Evolutionary conservation across 495 filamentous ascomycete genomes (phyloP), one percentile per base, ranked within the genome.

Genomic region (Paragyromitra xinjiangensis): DNA sequence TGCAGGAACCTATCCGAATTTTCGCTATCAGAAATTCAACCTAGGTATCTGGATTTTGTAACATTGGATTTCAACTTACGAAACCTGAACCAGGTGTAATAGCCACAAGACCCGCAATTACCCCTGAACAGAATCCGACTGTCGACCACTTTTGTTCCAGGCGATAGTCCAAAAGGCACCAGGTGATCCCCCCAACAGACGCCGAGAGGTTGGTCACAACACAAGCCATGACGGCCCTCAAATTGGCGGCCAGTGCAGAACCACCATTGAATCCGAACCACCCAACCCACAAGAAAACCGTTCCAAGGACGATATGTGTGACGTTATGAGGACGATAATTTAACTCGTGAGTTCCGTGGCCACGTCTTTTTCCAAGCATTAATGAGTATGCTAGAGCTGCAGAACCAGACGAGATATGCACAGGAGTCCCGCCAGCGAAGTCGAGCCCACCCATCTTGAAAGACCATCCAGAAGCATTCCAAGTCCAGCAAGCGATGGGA

Each of bases 221-320:
- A 55, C 87, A 88, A 56, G 91, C 91, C 90, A 93, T 92, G 81
- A 92, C 89, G 69, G 95, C 90, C 79, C 95, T 91, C 84, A 97
- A 84, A 85, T 97, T 98, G 74, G 94, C 94, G 53, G 90, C 88
- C 50, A 97, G 87, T n/a, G 95, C 95, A 26, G 91, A 93, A 72
- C 95, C 95, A 66, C 92, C 95, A 82, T 99, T 99, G 89, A 99
- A 99, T 64, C 95, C 95, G 83, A 98, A 98, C 95, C 95, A 99
- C 37, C 95, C 95, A 61, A 98, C 94, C 95, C 95, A 99, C 56
- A 99, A 91, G 87, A 99, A 98, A 64, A 98, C 94, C 12, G 95
- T 99, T 3, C 95, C 95, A 58, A 99, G 90, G 44, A 98, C 95
- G 77, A 99, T 93, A 84, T 97, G 94, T 26, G 94, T 97, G 64